Base-by-base conservation (phyloP, 73 alveolate species). In the Paramecium sonneborni region DNA sequence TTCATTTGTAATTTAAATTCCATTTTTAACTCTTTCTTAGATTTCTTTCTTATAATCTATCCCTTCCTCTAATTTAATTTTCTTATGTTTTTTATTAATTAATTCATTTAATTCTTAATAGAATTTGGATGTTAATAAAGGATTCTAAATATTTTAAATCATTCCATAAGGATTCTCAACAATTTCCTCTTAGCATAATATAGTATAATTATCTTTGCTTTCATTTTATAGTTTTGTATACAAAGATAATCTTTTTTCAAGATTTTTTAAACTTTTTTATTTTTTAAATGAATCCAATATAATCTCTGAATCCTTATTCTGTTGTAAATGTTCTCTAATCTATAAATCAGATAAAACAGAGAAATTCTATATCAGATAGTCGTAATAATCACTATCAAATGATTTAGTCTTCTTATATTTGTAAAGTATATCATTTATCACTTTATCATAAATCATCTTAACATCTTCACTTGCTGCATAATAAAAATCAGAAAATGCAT, bases 231-330 rank as follows among this genome's bases (percentile, higher is more conserved):
- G 5, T 21, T 23, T 44, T 1, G 90, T 79, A 43, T 79, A 79
- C 2, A 30, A 23, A 20, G 69, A 24, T 18, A 79, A 37, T 18
- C 32, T 43, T 39, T 32, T 41, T 6, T 6, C 85, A 7, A 68
- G 5, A 23, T 24, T 28, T 24, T 68, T 68, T 6, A 23, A 20
- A 68, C 8, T 68, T 24, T 68, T 68, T 24, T 68, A 23, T 46
- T 20, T 23, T 28, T 68, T 68, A 9, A 68, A 9, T 23, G 69
- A 43, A 23, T 79, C 56, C 26, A 43, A 44, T 2, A 79, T 39
- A 5, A 26, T 30, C n/a, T 79, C 90, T 12, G 76, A 79, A 30
- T 79, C 76, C 55, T 79, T 79, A 35, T 23, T 72, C 28, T 56
- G 15, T 68, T 68, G 20, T 18, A 68, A 6, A 68, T 68, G 48